Conservation (phyloP, 2,329 filamentous ascomycete species). For the Westerdykella ornata region DNA sequence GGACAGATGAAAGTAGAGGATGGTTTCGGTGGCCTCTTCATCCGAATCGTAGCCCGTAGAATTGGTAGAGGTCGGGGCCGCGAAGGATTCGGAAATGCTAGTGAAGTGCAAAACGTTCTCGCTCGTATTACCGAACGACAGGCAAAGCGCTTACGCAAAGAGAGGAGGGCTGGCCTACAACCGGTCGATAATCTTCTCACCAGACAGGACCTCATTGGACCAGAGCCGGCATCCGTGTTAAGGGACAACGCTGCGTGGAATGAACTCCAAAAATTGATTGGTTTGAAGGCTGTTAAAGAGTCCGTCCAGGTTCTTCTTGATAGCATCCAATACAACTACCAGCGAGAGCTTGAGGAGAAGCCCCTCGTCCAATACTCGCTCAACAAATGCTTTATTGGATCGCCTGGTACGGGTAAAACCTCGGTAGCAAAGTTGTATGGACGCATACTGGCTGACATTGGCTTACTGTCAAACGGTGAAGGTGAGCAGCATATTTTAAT, state of each 20-base stretch:
- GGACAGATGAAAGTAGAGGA: constrained; percentile 54
- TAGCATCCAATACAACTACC: constrained; percentile 57
- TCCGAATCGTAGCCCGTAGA: constrained; percentile 55
- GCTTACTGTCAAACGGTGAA: constrained; percentile 62
- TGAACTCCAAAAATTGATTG: constrained; percentile 53
- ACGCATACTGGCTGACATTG: constrained; percentile 59
- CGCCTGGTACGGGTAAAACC: constrained; percentile 70
- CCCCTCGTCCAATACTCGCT: constrained; percentile 54
- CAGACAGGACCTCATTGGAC: constrained; percentile 65
- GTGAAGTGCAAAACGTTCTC: constrained; percentile 59
- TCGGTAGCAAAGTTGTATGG: constrained; percentile 69
- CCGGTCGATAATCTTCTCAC: constrained; percentile 56
- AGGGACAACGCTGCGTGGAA: constrained; percentile 50
- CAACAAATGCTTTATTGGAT: constrained; percentile 64
- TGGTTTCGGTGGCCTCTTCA: constrained; percentile 54
- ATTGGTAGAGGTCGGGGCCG: constrained; percentile 57
- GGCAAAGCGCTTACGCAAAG: constrained; percentile 47
- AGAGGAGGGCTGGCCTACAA: constrained; percentile 38
- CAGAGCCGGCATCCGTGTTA: constrained; percentile 54
- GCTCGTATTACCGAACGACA: constrained; percentile 53
- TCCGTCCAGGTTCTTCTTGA: constrained; percentile 55
- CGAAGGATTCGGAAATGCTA: constrained; percentile 67
- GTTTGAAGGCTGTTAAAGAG: constrained; percentile 57
- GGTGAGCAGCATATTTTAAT: constrained; percentile 37
- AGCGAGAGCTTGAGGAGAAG: constrained; percentile 58